A percentile compares a stretch with the other conserved stretches of the same genome.
These are phyloP conservation scores for Lepiota subincarnata DNA, from an alignment of 768 basidiomycete species.

Conservation along the genomic window DNA sequence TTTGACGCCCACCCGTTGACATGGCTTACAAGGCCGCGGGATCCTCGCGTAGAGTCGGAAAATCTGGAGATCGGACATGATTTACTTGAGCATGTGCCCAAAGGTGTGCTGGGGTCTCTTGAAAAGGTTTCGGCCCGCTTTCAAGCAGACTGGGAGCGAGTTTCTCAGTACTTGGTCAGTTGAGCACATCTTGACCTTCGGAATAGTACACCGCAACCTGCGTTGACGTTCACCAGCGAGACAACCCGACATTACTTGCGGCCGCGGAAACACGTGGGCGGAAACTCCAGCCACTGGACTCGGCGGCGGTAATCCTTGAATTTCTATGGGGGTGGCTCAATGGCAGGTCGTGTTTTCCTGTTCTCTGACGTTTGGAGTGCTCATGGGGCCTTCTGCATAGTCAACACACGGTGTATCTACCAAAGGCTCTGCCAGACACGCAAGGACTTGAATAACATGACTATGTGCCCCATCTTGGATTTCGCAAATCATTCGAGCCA, in stretches of 20 bases:
- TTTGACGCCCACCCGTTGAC: constrained; percentile 83
- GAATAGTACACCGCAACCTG: neutral
- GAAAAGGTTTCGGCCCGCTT: constrained; percentile 45
- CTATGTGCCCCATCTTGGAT: constrained; percentile 87
- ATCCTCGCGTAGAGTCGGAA: neutral
- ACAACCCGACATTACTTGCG: constrained; percentile 9
- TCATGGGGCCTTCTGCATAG: constrained; percentile 30
- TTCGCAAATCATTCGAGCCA: constrained; percentile 74
- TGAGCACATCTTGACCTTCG: neutral
- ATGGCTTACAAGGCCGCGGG: constrained; percentile 47
- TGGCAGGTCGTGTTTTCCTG: constrained; percentile 42
- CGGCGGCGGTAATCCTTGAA: constrained; percentile 31
- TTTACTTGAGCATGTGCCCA: constrained; percentile 46
- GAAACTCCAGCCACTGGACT: constrained; percentile 6
- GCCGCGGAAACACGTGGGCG: constrained; percentile 6
- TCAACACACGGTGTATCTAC: constrained; percentile 91
- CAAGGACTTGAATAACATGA: constrained; percentile 70
- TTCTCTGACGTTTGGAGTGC: neutral
- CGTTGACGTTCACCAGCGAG: constrained; percentile 19
- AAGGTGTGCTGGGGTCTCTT: constrained; percentile 37
- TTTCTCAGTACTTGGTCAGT: constrained; percentile 53
- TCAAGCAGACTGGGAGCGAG: constrained; percentile 51
- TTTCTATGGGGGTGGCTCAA: constrained; percentile 93
- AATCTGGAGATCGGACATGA: constrained; percentile 9
- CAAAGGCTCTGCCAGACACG: constrained; percentile 48